Evolutionary conservation across 495 filamentous ascomycete genomes (phyloP), one percentile per base, ranked within the genome.

Genomic region (Hypoxylon intermedium): DNA sequence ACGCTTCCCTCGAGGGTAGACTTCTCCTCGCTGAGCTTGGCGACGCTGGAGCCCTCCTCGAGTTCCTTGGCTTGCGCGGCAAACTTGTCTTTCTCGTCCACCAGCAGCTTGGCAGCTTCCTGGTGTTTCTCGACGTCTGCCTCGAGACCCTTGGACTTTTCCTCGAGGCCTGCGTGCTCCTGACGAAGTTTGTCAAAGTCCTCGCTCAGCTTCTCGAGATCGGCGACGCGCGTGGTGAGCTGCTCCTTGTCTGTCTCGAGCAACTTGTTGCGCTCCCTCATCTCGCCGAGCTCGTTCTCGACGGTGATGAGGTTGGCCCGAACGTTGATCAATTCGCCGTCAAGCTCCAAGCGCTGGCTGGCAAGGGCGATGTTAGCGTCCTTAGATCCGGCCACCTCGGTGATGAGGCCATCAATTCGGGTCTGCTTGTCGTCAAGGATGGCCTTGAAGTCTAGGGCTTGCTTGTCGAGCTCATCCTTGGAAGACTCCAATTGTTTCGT

Each of bases 301-400:
- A 62, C 38, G 43, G 13, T 53, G 40, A 37, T 47, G 13, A 71
- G 57, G 47, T 67, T 67, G 31, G 57, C 60, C 15, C 48, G 54
- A 9, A 69, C 54, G 16, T 63, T 64, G 0, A 36, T 54, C 13
- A 73, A 49, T 47, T 67, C 47, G 16, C 13, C 52, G 38, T 69
- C 63, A 5, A 68, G 21, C 2, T 51, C 52, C 15, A 71, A 53
- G 23, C 62, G 55, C 26, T 70, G 42, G 1, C 61, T 53, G 11
- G 67, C 70, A 18, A 72, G 59, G 19, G 65, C 30, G 21, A 72
- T 57, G 48, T 72, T 72, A 18, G 70, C 70, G 16, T 72, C 63
- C 50, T 68, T 70, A 31, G 70, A 59, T 20, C 70, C 70, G 30
- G 42, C 64, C 26, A 72, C 26, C 44, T 72, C 67, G 24, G 52